These are phyloP conservation scores for Zygosaccharomyces sapae DNA, from an alignment of 1,139 yeast genomes.

Conservation along the genomic window DNA sequence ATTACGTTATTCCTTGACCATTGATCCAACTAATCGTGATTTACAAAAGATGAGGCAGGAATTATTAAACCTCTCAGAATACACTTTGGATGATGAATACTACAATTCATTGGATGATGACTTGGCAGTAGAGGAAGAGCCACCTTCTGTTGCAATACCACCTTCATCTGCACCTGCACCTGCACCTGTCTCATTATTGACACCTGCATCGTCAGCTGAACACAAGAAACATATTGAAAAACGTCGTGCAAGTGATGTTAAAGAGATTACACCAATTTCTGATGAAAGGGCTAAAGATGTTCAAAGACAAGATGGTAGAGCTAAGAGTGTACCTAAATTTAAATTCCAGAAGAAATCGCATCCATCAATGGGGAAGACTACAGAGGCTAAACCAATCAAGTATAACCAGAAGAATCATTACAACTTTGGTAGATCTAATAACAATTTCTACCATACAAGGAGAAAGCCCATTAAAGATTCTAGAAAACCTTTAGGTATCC, in stretches of 20 bases:
- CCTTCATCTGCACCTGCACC: slow-evolving; percentile 29
- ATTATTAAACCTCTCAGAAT: slow-evolving; percentile 54
- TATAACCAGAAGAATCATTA: slow-evolving; percentile 15
- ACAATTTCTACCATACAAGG: slow-evolving; percentile 21
- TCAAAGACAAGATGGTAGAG: slow-evolving; percentile 19
- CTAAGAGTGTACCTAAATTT: slow-evolving; percentile 30
- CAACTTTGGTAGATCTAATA: slow-evolving; percentile 25
- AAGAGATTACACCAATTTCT: not conserved
- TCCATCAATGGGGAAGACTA: slow-evolving; percentile 14
- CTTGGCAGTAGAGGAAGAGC: slow-evolving; percentile 17
- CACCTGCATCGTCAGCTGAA: slow-evolving; percentile 22
- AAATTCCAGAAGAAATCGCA: slow-evolving; percentile 23
- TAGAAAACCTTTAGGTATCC: slow-evolving; percentile 62
- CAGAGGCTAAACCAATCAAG: slow-evolving; percentile 13
- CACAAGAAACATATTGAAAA: slow-evolving; percentile 16
- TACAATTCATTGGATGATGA: slow-evolving; percentile 44
- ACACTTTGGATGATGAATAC: slow-evolving; percentile 82
- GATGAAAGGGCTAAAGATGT: slow-evolving; percentile 3
- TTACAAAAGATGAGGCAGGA: slow-evolving; percentile 57
- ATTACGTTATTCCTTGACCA: slow-evolving; percentile 68
- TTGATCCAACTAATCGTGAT: slow-evolving; percentile 85
- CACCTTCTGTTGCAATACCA: slow-evolving; percentile 18
- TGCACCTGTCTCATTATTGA: slow-evolving; percentile 24
- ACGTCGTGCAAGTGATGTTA: slow-evolving; percentile 14
- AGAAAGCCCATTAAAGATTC: slow-evolving; percentile 46